Evolutionary conservation across 495 filamentous ascomycete species (phyloP), one percentile per base, ranked within the genome.

Genomic region (Xylaria grammica): DNA sequence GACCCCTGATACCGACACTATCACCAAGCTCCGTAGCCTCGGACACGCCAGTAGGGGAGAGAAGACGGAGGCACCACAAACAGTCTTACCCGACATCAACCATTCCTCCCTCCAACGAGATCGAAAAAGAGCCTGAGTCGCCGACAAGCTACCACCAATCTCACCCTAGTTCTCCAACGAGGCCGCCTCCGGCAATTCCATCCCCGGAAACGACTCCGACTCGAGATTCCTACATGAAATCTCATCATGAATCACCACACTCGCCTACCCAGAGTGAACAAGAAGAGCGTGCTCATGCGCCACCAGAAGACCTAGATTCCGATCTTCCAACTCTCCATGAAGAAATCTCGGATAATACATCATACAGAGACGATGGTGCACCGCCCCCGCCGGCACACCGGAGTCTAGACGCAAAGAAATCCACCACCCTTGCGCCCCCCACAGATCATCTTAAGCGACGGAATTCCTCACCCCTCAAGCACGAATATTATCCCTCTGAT

Each of bases 401-500:
- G 67, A 74, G 70, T 52, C 77, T 75, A 67, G 74, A 67, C 62
- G 72, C 67, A 51, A 81, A 77, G 74, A 75, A 70, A 62, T 72
- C 77, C 36, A 68, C 73, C 38, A 72, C 78, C 49, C 83, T 82
- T 42, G 75, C 78, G 36, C 85, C 85, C 36, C 78, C 85, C 4
- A 78, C 85, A 59, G 82, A 77, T 26, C 80, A 78, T 27, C 74
- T 83, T 11, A 89, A 85, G 69, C 84, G 94, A 30, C 85, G 92
- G 6, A 90, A 88, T 27, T 98, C 96, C 4, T 98, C 96, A 9
- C 96, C 96, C 9, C 82, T 99, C 62, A 99, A 99, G 77, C 95
- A 97, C 69, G 93, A 99, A 78, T 99, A 97, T 69, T 91, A 92
- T 67, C 96, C 96, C 2, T 98, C 95, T 1, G 94, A 92, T 44